Evolutionary conservation across 2,329 filamentous ascomycete species (phyloP).

Genomic region (Talaromyces pinophilus): DNA sequence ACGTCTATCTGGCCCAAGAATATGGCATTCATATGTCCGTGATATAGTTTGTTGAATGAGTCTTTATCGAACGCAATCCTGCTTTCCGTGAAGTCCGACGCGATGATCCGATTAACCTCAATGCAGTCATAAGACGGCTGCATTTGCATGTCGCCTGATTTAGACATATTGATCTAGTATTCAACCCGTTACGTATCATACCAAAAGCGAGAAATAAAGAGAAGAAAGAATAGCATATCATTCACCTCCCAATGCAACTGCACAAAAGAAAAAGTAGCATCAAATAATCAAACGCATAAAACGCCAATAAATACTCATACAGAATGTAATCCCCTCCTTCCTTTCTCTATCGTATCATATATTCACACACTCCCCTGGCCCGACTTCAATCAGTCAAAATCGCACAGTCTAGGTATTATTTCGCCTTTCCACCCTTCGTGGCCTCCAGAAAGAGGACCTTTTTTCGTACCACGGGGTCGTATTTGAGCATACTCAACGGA

Average conservation of each 20-base stretch:
- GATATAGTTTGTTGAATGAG: background rate
- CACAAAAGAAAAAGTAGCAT: constrained; percentile 9
- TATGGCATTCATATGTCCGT: background rate
- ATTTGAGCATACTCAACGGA: constrained; percentile 97
- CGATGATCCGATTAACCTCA: background rate
- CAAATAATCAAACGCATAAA: background rate
- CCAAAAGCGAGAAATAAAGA: background rate
- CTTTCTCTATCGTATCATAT: background rate
- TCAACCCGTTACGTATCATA: background rate
- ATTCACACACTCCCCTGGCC: background rate
- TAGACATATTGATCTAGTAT: background rate
- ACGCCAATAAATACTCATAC: constrained; percentile 10
- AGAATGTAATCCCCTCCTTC: background rate
- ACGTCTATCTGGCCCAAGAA: background rate
- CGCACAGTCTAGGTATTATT: constrained; percentile 30
- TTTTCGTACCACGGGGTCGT: constrained; percentile 95
- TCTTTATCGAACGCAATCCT: background rate
- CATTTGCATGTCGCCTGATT: background rate
- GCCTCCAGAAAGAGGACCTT: constrained; percentile 94
- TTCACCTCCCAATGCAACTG: constrained; percentile 14
- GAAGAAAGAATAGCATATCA: constrained; percentile 7
- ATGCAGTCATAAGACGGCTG: background rate
- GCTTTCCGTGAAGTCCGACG: background rate
- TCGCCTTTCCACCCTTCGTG: constrained; percentile 70
- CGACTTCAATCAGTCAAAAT: background rate